Evolutionary conservation across 2,329 filamentous ascomycete species (phyloP).

Genomic region (Clonostachys sp.): DNA sequence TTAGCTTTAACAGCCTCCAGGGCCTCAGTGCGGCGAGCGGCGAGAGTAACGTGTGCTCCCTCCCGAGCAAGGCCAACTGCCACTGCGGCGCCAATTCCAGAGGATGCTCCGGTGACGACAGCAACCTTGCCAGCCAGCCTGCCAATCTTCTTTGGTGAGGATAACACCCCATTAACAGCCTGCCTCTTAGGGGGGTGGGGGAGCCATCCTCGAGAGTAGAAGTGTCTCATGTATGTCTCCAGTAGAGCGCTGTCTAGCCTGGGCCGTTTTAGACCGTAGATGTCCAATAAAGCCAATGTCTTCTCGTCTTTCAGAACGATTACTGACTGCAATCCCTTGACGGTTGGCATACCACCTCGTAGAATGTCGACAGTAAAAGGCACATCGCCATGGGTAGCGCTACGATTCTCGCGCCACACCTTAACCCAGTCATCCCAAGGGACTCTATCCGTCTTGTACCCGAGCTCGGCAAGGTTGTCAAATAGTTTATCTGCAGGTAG

Average conservation of each 20-base stretch:
- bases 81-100: constrained; percentile 74
- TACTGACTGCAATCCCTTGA: constrained; percentile 65
- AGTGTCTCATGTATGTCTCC: constrained; percentile 75
- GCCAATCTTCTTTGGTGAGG: constrained; percentile 31
- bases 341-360: constrained; percentile 73
- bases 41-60: constrained; percentile 68
- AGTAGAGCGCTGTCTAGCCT: constrained; percentile 67
- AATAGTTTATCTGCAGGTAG: constrained; percentile 65
- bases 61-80: constrained; percentile 64
- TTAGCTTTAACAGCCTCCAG: constrained; percentile 63
- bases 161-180: constrained; percentile 15
- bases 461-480: constrained; percentile 57
- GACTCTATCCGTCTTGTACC: constrained; percentile 64
- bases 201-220: constrained; percentile 76
- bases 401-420: constrained; percentile 68
- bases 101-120: constrained; percentile 75
- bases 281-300: constrained; percentile 55
- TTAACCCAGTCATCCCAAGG: constrained; percentile 71
- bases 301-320: constrained; percentile 69
- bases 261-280: constrained; percentile 54
- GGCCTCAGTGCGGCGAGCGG: constrained; percentile 64
- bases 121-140: constrained; percentile 66
- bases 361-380: constrained; percentile 77
- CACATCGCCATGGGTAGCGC: constrained; percentile 62
- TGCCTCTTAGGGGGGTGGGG: constrained; percentile 52